Conservation (phyloP, 192 early-diverging fungal genomes). For the Entomortierella chlamydospora region DNA sequence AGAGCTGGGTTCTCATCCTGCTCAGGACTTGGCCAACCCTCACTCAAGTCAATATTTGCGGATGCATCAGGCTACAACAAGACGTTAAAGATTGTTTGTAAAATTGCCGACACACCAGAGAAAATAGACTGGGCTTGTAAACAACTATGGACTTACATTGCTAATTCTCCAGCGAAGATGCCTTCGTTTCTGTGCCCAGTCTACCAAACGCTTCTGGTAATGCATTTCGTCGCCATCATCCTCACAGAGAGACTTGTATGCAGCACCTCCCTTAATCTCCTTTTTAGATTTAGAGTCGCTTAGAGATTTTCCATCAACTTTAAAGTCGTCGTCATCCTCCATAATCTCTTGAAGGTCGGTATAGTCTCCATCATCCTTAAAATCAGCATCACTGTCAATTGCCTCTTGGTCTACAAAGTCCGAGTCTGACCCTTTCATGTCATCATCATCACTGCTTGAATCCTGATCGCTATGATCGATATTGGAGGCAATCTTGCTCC, state of each 20-base stretch:
- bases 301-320: conserved; percentile 10
- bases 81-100: too few relatives aligned
- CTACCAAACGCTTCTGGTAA: conserved; percentile 63
- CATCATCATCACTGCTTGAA: conserved; percentile 69
- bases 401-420: conserved; percentile 16
- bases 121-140: neutral
- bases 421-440: conserved; percentile 54
- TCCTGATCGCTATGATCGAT: conserved; percentile 23
- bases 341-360: conserved; percentile 23
- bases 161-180: conserved; percentile 49
- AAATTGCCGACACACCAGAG: too few relatives aligned
- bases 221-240: conserved; percentile 58
- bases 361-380: conserved; percentile 16
- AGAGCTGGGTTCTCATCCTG: conserved; percentile 48
- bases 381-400: conserved; percentile 6
- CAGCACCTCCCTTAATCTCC: conserved; percentile 20
- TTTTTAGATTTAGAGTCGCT: neutral
- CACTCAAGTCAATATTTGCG: conserved; percentile 24
- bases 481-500: conserved; percentile 21
- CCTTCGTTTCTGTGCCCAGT: conserved; percentile 65
- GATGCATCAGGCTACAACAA: conserved; percentile 31
- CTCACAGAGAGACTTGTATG: conserved; percentile 42
- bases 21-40: conserved; percentile 45
- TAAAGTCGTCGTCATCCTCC: conserved; percentile 45
- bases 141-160: conserved; percentile 5